These are phyloP conservation scores for Sarocladium kiliense DNA, from an alignment of 2,329 filamentous ascomycete genomes.

Conservation along the genomic window DNA sequence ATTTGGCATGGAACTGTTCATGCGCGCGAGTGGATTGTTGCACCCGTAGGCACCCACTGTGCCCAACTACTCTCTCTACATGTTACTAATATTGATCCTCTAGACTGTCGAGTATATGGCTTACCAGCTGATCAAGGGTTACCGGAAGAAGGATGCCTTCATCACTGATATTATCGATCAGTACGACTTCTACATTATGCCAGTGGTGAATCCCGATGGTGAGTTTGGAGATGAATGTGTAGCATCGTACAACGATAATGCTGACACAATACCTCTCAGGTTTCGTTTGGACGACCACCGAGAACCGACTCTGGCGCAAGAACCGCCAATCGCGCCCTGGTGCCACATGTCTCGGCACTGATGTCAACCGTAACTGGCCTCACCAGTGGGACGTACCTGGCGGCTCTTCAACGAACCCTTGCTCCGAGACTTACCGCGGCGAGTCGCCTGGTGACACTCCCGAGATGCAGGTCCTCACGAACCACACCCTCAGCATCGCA, in stretches of 20 bases:
- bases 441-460: constrained; percentile 33
- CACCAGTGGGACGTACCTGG: constrained; percentile 41
- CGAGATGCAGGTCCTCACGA: constrained; percentile 40
- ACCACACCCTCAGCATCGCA: constrained; percentile 22
- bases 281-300: constrained; percentile 49
- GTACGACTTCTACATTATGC: constrained; percentile 63
- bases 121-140: constrained; percentile 37
- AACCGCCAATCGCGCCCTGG: constrained; percentile 36
- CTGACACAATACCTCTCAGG: constrained; percentile 24
- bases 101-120: constrained; percentile 48
- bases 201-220: constrained; percentile 58
- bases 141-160: constrained; percentile 9
- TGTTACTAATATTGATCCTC: not conserved
- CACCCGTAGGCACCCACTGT: constrained; percentile 19
- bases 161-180: constrained; percentile 40
- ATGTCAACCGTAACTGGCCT: constrained; percentile 52
- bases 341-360: constrained; percentile 37
- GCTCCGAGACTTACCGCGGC: constrained; percentile 39
- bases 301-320: constrained; percentile 51
- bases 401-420: constrained; percentile 41
- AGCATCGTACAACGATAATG: not conserved
- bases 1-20: constrained; percentile 55
- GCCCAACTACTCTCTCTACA: not conserved
- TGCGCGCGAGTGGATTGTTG: constrained; percentile 54
- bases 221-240: too few relatives aligned